These are phyloP conservation scores for Calvatia gigantea DNA, from an alignment of 768 basidiomycete species.

Conservation along the genomic window DNA sequence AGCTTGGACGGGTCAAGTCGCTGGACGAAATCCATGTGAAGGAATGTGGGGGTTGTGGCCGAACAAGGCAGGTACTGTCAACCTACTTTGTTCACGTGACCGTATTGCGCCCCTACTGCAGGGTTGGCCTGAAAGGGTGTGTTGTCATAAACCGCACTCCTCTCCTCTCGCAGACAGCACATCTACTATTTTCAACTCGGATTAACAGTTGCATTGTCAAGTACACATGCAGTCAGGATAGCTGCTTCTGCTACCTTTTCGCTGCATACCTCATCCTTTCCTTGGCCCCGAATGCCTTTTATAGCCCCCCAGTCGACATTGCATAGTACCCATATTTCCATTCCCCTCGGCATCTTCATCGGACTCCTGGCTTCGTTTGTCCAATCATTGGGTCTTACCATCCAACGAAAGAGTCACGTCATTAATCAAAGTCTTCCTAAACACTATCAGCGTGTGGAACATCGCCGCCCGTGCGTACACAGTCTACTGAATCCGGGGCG, in stretches of 20 bases:
- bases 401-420: conserved; percentile 93
- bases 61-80: background rate
- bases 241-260: background rate
- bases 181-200: background rate
- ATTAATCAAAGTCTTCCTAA: conserved; percentile 72
- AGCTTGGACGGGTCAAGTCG: conserved; percentile 71
- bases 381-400: conserved; percentile 88
- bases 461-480: conserved; percentile 71
- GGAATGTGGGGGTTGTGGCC: conserved; percentile 3
- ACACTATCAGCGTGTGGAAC: conserved; percentile 60
- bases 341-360: conserved; percentile 48
- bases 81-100: background rate
- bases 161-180: background rate
- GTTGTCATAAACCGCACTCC: background rate
- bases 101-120: too few species aligned
- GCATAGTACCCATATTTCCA: conserved; percentile 30
- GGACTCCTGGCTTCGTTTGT: conserved; percentile 83
- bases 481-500: background rate
- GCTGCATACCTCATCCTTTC: background rate
- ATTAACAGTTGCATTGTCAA: background rate
- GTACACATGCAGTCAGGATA: conserved; percentile 8
- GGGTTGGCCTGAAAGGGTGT: too few species aligned
- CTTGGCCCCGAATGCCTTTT: background rate
- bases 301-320: background rate
- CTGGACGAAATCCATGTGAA: conserved; percentile 62